These are phyloP conservation scores for Eucalyptus albens DNA, from an alignment of 345 rosid species.

Conservation along the genomic window DNA sequence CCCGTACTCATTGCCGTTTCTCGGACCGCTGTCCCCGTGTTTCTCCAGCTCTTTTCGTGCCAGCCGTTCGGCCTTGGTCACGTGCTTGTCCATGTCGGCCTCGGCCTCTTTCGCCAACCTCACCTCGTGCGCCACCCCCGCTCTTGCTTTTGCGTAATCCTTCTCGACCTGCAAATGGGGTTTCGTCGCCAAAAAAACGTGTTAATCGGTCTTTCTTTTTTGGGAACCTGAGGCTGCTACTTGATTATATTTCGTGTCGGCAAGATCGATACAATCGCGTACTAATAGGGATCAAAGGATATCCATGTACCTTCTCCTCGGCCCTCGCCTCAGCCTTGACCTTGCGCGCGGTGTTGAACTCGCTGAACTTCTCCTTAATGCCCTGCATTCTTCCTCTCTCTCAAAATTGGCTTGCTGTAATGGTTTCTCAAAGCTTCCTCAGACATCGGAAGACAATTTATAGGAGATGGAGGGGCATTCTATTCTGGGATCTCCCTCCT, in stretches of 20 bases:
- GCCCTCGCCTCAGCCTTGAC: constrained; percentile 42
- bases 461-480: background rate
- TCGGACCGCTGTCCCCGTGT: background rate
- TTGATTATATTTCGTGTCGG: background rate
- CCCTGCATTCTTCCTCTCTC: constrained; percentile 24
- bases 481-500: background rate
- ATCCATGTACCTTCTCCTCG: constrained; percentile 23
- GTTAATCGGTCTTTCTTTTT: background rate
- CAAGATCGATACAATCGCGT: background rate
- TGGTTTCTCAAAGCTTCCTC: background rate
- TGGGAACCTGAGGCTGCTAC: background rate
- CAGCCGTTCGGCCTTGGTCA: constrained; percentile 16
- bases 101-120: constrained; percentile 44
- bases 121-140: constrained; percentile 35
- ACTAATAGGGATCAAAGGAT: background rate
- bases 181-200: background rate
- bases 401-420: background rate
- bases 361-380: constrained; percentile 32
- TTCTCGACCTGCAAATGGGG: constrained; percentile 19
- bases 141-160: constrained; percentile 27
- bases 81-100: constrained; percentile 40
- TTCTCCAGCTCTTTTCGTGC: constrained; percentile 5
- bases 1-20: background rate
- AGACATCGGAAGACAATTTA: background rate
- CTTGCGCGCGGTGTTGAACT: constrained; percentile 24